Percentiles rank a stretch among this genome's conserved stretches.
Evolutionary conservation across 345 rosid species (phyloP).

Genomic region (Angophora floribunda): DNA sequence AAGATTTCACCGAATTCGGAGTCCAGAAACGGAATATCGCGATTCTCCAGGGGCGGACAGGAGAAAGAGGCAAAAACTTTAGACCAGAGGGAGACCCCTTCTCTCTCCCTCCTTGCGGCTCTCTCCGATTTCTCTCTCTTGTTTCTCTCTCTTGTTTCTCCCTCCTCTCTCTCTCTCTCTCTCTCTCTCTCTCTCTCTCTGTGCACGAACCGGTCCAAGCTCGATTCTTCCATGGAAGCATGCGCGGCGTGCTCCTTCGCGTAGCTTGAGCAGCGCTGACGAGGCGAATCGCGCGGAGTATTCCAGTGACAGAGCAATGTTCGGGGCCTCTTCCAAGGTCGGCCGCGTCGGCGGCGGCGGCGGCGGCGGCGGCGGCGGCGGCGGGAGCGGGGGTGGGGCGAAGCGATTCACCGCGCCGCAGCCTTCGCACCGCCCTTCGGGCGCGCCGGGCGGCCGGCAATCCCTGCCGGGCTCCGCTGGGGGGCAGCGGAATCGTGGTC

Average conservation of each 20-base stretch:
- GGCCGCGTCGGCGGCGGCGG: slow-evolving; percentile 1
- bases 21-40: neutral
- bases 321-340: neutral
- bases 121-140: neutral
- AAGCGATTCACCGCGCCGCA: neutral
- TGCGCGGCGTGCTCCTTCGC: neutral
- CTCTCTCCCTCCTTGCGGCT: neutral
- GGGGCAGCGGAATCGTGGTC: neutral
- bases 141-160: too few species aligned
- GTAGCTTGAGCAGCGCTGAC: neutral
- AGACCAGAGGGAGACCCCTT: neutral
- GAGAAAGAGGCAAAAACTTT: neutral
- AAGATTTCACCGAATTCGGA: neutral
- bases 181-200: neutral
- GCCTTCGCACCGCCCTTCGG: neutral
- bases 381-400: neutral
- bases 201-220: neutral
- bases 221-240: neutral
- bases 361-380: neutral
- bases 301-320: neutral
- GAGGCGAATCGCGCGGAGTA: neutral
- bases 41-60: neutral
- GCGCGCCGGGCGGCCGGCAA: neutral
- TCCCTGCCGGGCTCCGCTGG: neutral
- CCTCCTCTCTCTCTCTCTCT: neutral